Evolutionary conservation across 1,284 basidiomycete species (phyloP).

Genomic region (Wallemia ichthyophaga): DNA sequence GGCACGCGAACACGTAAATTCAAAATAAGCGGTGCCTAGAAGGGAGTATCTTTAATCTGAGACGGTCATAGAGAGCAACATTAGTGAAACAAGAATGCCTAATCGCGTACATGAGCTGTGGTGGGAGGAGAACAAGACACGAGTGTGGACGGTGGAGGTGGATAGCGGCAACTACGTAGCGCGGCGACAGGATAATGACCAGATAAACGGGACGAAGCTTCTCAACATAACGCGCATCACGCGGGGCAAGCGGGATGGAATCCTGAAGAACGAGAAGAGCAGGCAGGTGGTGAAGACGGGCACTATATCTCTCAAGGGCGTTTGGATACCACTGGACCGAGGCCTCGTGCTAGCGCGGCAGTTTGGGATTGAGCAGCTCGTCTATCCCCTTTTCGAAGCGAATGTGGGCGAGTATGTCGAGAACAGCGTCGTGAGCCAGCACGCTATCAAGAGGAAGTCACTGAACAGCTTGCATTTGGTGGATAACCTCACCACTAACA

Average conservation of each 20-base stretch:
- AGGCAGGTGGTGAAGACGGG: constrained; percentile 7
- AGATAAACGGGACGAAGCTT: constrained; percentile 10
- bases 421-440: background rate
- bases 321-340: constrained; percentile 6
- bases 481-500: background rate
- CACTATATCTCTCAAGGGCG: constrained; percentile 7
- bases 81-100: background rate
- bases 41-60: no score
- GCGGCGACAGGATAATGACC: constrained; percentile 6
- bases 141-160: constrained; percentile 4
- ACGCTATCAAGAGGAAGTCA: background rate
- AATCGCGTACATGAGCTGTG: background rate
- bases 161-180: constrained; percentile 3
- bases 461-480: background rate
- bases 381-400: constrained; percentile 3
- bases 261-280: constrained; percentile 7
- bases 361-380: constrained; percentile 2
- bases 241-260: constrained; percentile 8
- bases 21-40: no score
- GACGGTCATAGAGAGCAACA: no score
- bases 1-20: no score
- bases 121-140: constrained; percentile 6
- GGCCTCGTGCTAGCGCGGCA: constrained; percentile 3
- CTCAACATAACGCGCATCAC: constrained; percentile 7
- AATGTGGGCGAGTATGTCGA: constrained; percentile 4